Evolutionary conservation across 768 basidiomycete genomes (phyloP).

Genomic region (Amanita jacksonii): DNA sequence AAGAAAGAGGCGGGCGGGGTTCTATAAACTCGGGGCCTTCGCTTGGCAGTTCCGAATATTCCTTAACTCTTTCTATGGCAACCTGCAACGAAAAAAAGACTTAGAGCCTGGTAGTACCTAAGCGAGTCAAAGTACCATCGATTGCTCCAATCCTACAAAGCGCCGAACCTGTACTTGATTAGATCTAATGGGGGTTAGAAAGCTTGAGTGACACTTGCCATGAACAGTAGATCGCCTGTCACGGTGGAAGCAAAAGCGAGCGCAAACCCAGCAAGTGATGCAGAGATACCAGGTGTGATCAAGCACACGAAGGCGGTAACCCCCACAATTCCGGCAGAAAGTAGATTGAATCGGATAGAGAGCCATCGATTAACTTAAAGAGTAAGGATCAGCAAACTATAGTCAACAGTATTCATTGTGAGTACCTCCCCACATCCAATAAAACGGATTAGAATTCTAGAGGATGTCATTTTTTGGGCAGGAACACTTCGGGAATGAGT

Average conservation of each 20-base stretch:
- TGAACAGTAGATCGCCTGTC: conserved; percentile 59
- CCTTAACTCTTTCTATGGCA: conserved; percentile 83
- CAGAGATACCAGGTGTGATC: conserved; percentile 60
- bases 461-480: not conserved
- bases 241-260: conserved; percentile 77
- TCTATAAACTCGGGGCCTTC: conserved; percentile 84
- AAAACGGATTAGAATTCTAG: conserved; percentile 60
- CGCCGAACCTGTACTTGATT: conserved; percentile 45
- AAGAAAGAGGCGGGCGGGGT: conserved; percentile 68
- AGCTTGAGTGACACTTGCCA: conserved; percentile 27
- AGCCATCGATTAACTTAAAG: conserved; percentile 83
- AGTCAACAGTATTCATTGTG: not conserved
- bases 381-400: not conserved
- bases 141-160: conserved; percentile 84
- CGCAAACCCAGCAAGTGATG: conserved; percentile 79
- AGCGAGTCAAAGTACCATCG: conserved; percentile 50
- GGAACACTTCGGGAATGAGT: not conserved
- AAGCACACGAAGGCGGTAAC: conserved; percentile 60
- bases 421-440: conserved; percentile 85
- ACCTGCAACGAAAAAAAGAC: conserved; percentile 37
- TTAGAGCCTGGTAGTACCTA: not conserved
- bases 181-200: not conserved
- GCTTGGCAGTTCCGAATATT: conserved; percentile 70
- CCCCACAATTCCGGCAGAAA: conserved; percentile 67
- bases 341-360: conserved; percentile 76